Base-by-base conservation (phyloP, 176 grass and related monocot species). In the Oryza glaberrima region DNA sequence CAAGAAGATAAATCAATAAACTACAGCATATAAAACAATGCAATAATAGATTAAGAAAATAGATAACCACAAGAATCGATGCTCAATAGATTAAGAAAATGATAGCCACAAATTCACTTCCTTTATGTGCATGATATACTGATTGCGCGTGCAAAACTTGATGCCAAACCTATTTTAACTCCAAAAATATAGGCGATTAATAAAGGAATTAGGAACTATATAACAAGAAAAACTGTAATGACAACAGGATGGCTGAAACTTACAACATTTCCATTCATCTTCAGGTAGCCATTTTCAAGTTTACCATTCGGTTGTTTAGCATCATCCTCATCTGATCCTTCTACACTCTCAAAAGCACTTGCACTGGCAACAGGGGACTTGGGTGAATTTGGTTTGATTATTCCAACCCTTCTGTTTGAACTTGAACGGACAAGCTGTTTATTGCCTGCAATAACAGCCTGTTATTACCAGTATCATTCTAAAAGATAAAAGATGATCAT, bases 281-380 rank as follows among this genome's bases (percentile, higher is more conserved):
- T 87, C 45, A 80, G 45, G 83, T 93, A 88, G 51, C 81, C 83
- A 92, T 90, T 87, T 41, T 88, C 90, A 77, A 81, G 83, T 90
- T 94, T 97, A 47, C 68, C 56, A 91, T 86, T 87, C 48, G 76
- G 81, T 47, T 90, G 81, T 17, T 76, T 49, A 73, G 26, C 68
- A 30, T 76, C 88, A 56, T 91, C 94, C 61, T 91, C 87, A 45
- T 90, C 90, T 51, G 89, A 92, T 87, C 86, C 92, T 35, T 91
- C 95, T 86, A 73, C 60, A 61, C 87, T 97, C 60, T 76, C 87
- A 71, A 90, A 82, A 25, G 78, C 83, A 90, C 90, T 89, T 72
- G 85, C 83, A 83, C 88, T 92, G 65, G 84, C 81, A 54, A 85
- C 78, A 85, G 92, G 90, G 68, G 92, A 97, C 60, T 91, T 97